Evolutionary conservation across 208 protist species (phyloP).

Genomic region (Leishmania gerbilli): DNA sequence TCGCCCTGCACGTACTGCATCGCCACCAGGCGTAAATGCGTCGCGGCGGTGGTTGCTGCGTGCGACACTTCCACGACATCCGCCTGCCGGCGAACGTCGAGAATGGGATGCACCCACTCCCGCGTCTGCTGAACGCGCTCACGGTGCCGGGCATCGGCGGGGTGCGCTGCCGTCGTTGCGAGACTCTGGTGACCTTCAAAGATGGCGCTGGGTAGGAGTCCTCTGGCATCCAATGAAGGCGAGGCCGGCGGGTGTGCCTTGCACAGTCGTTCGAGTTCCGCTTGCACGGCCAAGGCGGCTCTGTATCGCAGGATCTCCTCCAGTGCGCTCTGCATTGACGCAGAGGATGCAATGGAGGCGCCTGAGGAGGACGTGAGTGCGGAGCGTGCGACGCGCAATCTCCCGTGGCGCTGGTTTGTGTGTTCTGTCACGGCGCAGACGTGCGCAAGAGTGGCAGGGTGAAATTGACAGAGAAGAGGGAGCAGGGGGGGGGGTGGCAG

Average conservation of each 20-base stretch:
- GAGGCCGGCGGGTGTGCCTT: slow-evolving; percentile 8
- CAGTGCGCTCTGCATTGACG: slow-evolving; percentile 7
- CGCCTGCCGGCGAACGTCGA: slow-evolving; percentile 37
- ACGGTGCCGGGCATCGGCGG: background rate
- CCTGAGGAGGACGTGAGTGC: background rate
- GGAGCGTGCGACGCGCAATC: background rate
- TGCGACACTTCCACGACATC: slow-evolving; percentile 1
- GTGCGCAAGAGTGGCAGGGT: background rate
- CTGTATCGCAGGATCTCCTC: slow-evolving; percentile 23
- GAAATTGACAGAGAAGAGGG: background rate
- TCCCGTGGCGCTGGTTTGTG: background rate
- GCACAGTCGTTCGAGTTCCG: slow-evolving; percentile 13
- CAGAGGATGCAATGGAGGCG: background rate
- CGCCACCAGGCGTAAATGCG: slow-evolving; percentile 5
- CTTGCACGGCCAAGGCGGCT: slow-evolving; percentile 12
- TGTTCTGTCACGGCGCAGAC: background rate
- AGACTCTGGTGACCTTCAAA: slow-evolving; percentile 41
- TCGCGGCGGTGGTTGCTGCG: background rate
- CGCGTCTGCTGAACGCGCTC: background rate
- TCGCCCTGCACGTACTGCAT: slow-evolving; percentile 19
- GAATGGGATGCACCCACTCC: slow-evolving; percentile 38
- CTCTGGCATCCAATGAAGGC: slow-evolving; percentile 12
- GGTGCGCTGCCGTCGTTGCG: slow-evolving; percentile 1
- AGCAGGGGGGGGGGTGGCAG: background rate
- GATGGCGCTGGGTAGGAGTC: slow-evolving; percentile 36